A percentile compares a stretch with the other conserved stretches of the same genome.
These are phyloP conservation scores for Phytophthora sojae DNA, from an alignment of 352 stramenopile genomes.

Conservation along the genomic window DNA sequence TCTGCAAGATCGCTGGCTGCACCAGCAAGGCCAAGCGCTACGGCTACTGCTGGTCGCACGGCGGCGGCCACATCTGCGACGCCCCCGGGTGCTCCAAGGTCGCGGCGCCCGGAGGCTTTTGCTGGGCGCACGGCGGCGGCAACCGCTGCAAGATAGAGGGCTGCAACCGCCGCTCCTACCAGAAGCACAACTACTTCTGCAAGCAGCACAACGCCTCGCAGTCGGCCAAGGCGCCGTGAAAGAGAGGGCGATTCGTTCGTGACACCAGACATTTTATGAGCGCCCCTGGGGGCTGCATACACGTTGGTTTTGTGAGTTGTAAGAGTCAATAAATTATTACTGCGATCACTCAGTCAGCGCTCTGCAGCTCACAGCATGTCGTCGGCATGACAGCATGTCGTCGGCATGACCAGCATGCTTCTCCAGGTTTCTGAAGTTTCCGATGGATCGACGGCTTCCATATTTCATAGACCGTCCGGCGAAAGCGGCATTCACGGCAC, in stretches of 20 bases:
- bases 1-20: slow-evolving; percentile 69
- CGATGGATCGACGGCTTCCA: not conserved
- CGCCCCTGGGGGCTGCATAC: slow-evolving; percentile 7
- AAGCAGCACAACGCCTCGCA: slow-evolving; percentile 59
- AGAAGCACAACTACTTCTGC: slow-evolving; percentile 76
- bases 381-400: not conserved
- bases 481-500: not conserved
- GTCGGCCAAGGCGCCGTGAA: slow-evolving; percentile 21
- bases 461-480: slow-evolving; percentile 1
- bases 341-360: slow-evolving; percentile 6
- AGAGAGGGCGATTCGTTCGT: slow-evolving; percentile 27
- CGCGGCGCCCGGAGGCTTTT: slow-evolving; percentile 70
- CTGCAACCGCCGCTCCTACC: slow-evolving; percentile 76
- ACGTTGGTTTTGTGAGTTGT: slow-evolving; percentile 31
- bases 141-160: slow-evolving; percentile 74
- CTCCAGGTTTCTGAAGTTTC: not conserved
- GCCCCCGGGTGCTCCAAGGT: slow-evolving; percentile 62
- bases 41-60: slow-evolving; percentile 76
- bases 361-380: no score
- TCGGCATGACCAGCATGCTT: not conserved
- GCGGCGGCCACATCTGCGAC: slow-evolving; percentile 72
- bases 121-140: slow-evolving; percentile 73
- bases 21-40: slow-evolving; percentile 79
- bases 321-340: slow-evolving; percentile 38
- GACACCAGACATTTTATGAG: slow-evolving; percentile 26